phyloP scores from a whole-genome alignment of 352 stramenopile genomes.

The Pythium aphanidermatum region DNA sequence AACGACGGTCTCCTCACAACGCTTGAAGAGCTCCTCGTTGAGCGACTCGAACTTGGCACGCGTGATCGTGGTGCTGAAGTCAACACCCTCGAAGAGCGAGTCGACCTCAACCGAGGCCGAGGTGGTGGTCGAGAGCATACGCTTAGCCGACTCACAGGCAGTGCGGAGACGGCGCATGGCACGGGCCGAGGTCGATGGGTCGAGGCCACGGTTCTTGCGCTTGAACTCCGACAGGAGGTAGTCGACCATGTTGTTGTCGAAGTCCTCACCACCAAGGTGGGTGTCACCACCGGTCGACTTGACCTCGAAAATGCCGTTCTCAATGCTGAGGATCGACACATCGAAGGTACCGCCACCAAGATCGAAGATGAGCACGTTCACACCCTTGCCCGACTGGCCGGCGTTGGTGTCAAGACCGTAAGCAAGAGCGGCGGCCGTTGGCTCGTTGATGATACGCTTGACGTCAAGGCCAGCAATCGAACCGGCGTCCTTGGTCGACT shows the following conservation, averaged over 20 bases:
- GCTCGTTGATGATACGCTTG: conserved; percentile 88
- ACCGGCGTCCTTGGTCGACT: conserved; percentile 26
- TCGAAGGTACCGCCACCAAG: conserved; percentile 95
- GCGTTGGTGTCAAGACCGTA: conserved; percentile 80
- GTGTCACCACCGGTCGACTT: conserved; percentile 95
- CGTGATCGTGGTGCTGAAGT: conserved; percentile 90
- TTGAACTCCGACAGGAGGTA: conserved; percentile 95
- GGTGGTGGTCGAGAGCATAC: conserved; percentile 85
- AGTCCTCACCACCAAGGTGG: conserved; percentile 92
- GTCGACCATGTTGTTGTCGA: conserved; percentile 95
- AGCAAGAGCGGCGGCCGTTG: conserved; percentile 88
- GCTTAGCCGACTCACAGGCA: conserved; percentile 97
- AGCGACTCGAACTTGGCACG: conserved; percentile 87
- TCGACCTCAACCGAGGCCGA: conserved; percentile 90
- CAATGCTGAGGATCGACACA: conserved; percentile 93
- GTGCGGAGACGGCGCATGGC: conserved; percentile 94
- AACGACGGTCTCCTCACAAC: conserved; percentile 57
- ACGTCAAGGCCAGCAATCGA: conserved; percentile 15
- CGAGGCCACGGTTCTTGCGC: conserved; percentile 85
- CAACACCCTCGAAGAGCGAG: conserved; percentile 89
- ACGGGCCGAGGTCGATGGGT: conserved; percentile 87
- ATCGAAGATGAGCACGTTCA: conserved; percentile 97
- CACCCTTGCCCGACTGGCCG: conserved; percentile 55
- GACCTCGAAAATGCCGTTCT: conserved; percentile 97
- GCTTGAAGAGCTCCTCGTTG: conserved; percentile 55